A percentile compares a stretch with the other conserved stretches of the same genome.
phyloP scores from a whole-genome alignment of 306 rosid species.

The Prunus persica region Prunus_persica_NCBIv2 NC_034014.1:3760001-3760500 shows the following conservation, averaged over 20 bases:
- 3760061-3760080: slow-evolving; percentile 28
- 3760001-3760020: slow-evolving; percentile 12
- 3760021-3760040: slow-evolving; percentile 20
- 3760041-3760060: neutral
- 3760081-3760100: slow-evolving; percentile 65
- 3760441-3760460: too few relatives aligned
- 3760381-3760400: too few relatives aligned
- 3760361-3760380: too few relatives aligned
- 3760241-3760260: slow-evolving; percentile 98
- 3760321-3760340: too few relatives aligned
- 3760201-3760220: slow-evolving; percentile 93
- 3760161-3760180: slow-evolving; percentile 96
- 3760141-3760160: slow-evolving; percentile 86
- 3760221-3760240: slow-evolving; percentile 94
- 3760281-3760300: too few relatives aligned
- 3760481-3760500: too few relatives aligned
- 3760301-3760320: too few relatives aligned
- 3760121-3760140: slow-evolving; percentile 89
- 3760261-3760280: slow-evolving; percentile 17
- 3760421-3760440: too few relatives aligned
- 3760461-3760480: too few relatives aligned
- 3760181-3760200: slow-evolving; percentile 83
- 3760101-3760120: slow-evolving; percentile 83
- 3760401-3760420: too few relatives aligned
- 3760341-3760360: too few relatives aligned